Evolutionary conservation across 2,329 filamentous ascomycete species (phyloP), one percentile per base, ranked within the genome.

Genomic region (Cytospora mali): DNA sequence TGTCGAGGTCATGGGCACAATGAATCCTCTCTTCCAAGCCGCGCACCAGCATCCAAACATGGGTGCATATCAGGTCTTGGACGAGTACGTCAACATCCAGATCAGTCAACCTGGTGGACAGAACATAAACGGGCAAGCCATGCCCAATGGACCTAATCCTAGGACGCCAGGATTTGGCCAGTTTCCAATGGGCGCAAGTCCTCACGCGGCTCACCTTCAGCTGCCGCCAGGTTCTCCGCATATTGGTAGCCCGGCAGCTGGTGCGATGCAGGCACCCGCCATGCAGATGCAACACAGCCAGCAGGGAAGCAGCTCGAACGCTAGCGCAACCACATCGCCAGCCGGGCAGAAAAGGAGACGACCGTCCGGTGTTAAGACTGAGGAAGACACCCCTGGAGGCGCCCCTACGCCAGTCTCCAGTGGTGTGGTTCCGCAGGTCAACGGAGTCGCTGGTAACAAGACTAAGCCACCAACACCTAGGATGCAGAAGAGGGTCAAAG

Each of bases 271-370:
- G 72, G 84, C 86, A 57, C 86, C 86, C 25, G 80, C 80, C 66
- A 89, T 89, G 87, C 84, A 87, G 72, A 77, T 86, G 64, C 86
- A 89, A 71, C 84, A 85, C 66, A 89, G 86, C 71, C 87, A 89
- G 72, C 87, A 89, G 71, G 87, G 87, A 46, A 88, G 86, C 33
- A 85, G 78, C 72, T 88, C 86, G 11, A 86, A 84, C 71, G 87
- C 86, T 7, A 89, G 86, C 70, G 86, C 87, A 62, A 89, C 88
- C 74, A 89, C 87, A 6, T 87, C 84, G 33, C 85, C 85, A 46
- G 80, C 83, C 27, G 84, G 82, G 35, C 86, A 85, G 67, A 87
- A 87, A 74, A 77, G 84, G 59, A 75, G 84, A 68, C 78, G 84
- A 31, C 81, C 83, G 0, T 86, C 84, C 0, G 80, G 54, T 49